Percentiles rank a stretch among this genome's conserved stretches.
Evolutionary conservation across 805 yeast species (phyloP).

Genomic region (Wickerhamiella australiensis): DNA sequence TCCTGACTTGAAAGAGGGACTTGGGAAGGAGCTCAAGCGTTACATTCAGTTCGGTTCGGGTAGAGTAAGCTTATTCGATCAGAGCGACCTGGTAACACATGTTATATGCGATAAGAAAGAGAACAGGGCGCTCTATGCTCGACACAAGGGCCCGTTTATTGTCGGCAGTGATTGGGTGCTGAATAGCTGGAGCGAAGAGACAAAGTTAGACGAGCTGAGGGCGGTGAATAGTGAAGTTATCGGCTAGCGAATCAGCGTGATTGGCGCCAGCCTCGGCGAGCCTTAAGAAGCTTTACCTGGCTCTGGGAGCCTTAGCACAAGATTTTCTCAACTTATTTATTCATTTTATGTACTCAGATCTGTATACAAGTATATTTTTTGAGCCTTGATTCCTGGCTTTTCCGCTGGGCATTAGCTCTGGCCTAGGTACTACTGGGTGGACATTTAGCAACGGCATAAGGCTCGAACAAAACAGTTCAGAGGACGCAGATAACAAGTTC

Average conservation of each 20-base stretch:
- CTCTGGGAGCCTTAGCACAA: neutral
- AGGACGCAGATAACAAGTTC: too few relatives aligned
- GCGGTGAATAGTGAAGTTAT: neutral
- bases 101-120: conserved; percentile 4
- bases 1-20: neutral
- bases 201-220: conserved; percentile 7
- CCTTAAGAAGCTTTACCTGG: too few relatives aligned
- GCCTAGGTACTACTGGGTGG: too few relatives aligned
- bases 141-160: conserved; percentile 9
- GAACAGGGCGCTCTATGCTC: neutral
- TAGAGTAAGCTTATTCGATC: neutral
- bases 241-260: neutral
- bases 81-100: conserved; percentile 1
- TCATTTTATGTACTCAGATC: too few relatives aligned
- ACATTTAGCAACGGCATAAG: too few relatives aligned
- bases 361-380: too few relatives aligned
- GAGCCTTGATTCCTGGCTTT: too few relatives aligned
- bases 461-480: too few relatives aligned
- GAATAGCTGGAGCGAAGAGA: conserved; percentile 9
- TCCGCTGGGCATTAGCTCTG: too few relatives aligned
- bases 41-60: conserved; percentile 8
- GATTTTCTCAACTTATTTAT: too few relatives aligned
- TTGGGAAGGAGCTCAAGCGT: neutral
- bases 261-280: too few relatives aligned
- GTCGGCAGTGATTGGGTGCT: conserved; percentile 4